A percentile compares a stretch with the other conserved stretches of the same genome.
Evolutionary conservation across 805 yeast species (phyloP).

Genomic region (Ogataea henricii): DNA sequence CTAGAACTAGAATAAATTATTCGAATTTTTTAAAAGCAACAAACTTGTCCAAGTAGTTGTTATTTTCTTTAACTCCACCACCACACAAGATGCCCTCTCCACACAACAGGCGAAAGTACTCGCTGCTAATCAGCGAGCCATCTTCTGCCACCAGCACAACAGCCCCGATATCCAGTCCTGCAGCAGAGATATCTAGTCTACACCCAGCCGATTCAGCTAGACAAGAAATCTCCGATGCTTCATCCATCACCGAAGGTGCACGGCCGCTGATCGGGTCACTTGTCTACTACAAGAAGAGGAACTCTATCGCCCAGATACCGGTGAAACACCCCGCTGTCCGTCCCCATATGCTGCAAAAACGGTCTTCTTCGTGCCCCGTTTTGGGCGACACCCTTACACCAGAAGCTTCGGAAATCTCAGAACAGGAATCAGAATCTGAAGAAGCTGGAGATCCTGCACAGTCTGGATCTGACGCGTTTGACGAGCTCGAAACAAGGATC

Average conservation of each 20-base stretch:
- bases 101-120: constrained; percentile 10
- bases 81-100: background rate
- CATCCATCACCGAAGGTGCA: constrained; percentile 19
- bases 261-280: constrained; percentile 34
- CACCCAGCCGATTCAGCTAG: background rate
- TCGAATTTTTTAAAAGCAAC: background rate
- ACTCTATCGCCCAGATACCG: constrained; percentile 7
- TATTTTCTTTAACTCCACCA: no score
- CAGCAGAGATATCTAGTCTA: background rate
- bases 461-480: constrained; percentile 23
- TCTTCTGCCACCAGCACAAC: background rate
- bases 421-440: background rate
- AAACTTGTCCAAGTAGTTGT: no score
- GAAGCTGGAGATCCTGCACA: constrained; percentile 1
- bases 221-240: background rate
- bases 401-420: background rate
- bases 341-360: background rate
- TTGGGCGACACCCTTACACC: constrained; percentile 1
- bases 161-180: background rate
- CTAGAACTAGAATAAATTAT: background rate
- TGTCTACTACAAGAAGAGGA: constrained; percentile 26
- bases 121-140: constrained; percentile 15
- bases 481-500: constrained; percentile 18
- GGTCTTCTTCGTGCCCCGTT: constrained; percentile 7
- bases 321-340: background rate